Percentiles rank a stretch among this genome's conserved stretches.
Evolutionary conservation across 1,284 basidiomycete genomes (phyloP).

Genomic region (Malassezia dermatis): DNA sequence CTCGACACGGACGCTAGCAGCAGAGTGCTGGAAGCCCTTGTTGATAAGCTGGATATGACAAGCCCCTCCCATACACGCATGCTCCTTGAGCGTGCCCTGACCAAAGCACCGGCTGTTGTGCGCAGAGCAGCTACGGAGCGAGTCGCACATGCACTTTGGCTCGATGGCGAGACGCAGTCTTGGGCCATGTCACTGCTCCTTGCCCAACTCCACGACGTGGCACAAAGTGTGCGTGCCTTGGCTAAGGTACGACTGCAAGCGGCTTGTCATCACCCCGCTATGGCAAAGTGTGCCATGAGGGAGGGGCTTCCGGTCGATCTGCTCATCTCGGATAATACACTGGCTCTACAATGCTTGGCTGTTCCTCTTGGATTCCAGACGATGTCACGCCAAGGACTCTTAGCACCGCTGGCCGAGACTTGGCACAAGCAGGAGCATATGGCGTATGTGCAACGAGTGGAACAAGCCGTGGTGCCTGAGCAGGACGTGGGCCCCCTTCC

Average conservation of each 20-base stretch:
- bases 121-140: slow-evolving; percentile 79
- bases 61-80: slow-evolving; percentile 37
- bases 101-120: slow-evolving; percentile 47
- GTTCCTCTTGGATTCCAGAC: slow-evolving; percentile 85
- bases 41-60: slow-evolving; percentile 54
- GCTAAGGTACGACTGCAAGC: slow-evolving; percentile 81
- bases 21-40: not conserved
- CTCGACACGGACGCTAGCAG: slow-evolving; percentile 47
- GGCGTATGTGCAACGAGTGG: slow-evolving; percentile 74
- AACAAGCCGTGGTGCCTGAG: slow-evolving; percentile 52
- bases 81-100: slow-evolving; percentile 83
- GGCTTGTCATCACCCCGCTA: slow-evolving; percentile 70
- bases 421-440: slow-evolving; percentile 58
- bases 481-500: slow-evolving; percentile 61
- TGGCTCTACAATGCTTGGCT: slow-evolving; percentile 81
- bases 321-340: slow-evolving; percentile 78
- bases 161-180: slow-evolving; percentile 19
- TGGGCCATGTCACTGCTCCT: slow-evolving; percentile 58
- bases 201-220: slow-evolving; percentile 88
- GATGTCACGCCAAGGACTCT: slow-evolving; percentile 79
- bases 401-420: slow-evolving; percentile 83
- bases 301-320: slow-evolving; percentile 91
- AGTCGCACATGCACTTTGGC: slow-evolving; percentile 55
- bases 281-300: slow-evolving; percentile 79
- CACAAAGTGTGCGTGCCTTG: slow-evolving; percentile 74